phyloP scores from a whole-genome alignment of 2,329 filamentous ascomycete species.

The Penicillium crustosum region DNA sequence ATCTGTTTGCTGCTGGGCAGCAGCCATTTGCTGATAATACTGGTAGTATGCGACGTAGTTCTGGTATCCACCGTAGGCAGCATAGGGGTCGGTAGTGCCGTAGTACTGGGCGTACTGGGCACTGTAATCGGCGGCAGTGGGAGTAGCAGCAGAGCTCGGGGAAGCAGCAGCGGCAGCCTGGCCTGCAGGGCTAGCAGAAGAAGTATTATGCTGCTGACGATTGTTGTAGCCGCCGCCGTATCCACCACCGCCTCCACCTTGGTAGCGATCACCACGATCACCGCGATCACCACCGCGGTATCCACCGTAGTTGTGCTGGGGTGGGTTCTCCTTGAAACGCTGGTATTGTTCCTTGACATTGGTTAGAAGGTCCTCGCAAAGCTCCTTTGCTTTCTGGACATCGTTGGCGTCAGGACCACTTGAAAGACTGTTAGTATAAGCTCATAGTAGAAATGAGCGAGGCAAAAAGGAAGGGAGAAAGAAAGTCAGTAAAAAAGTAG shows the following conservation, averaged over 20 bases:
- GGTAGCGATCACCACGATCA: slow-evolving; percentile 24
- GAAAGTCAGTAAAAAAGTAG: not conserved
- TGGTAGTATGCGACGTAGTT: slow-evolving; percentile 64
- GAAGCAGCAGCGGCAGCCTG: slow-evolving; percentile 40
- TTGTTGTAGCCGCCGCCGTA: slow-evolving; percentile 39
- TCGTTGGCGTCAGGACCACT: slow-evolving; percentile 85
- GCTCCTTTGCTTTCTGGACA: slow-evolving; percentile 81
- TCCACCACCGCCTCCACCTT: slow-evolving; percentile 24
- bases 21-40: slow-evolving; percentile 66
- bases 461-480: not conserved
- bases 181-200: slow-evolving; percentile 47
- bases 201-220: slow-evolving; percentile 32
- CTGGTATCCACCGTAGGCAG: slow-evolving; percentile 84
- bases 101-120: slow-evolving; percentile 86
- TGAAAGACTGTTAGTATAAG: slow-evolving; percentile 11
- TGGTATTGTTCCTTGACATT: slow-evolving; percentile 91
- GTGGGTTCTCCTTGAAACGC: slow-evolving; percentile 80
- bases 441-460: not conserved
- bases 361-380: slow-evolving; percentile 81
- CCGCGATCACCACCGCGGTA: slow-evolving; percentile 33
- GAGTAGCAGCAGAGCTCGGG: slow-evolving; percentile 26
- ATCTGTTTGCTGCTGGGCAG: slow-evolving; percentile 47
- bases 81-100: slow-evolving; percentile 75
- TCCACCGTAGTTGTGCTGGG: slow-evolving; percentile 61
- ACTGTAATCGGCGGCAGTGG: slow-evolving; percentile 65